These are phyloP conservation scores for Meyerozyma sp. DNA, from an alignment of 1,139 yeast species.

Conservation along the genomic window DNA sequence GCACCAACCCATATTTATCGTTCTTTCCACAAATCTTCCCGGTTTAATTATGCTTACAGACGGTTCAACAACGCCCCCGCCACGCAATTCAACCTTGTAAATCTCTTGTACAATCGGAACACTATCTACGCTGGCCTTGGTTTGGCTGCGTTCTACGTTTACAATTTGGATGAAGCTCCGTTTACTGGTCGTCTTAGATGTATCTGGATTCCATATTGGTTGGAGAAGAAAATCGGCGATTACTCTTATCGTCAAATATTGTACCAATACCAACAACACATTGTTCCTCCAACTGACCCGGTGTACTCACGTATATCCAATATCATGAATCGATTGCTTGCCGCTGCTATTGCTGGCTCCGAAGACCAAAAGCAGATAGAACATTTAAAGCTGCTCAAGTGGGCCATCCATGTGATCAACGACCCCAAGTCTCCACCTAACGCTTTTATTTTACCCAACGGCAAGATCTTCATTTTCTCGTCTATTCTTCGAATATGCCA, in stretches of 20 bases:
- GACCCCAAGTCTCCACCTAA: constrained; percentile 75
- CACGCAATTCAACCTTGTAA: constrained; percentile 1
- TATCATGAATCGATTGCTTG: constrained; percentile 63
- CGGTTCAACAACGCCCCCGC: constrained; percentile 5
- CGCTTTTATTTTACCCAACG: constrained; percentile 94
- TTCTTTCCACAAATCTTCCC: background rate
- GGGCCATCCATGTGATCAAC: constrained; percentile 81
- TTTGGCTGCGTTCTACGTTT: constrained; percentile 43
- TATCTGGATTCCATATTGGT: constrained; percentile 64
- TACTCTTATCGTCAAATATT: constrained; percentile 60
- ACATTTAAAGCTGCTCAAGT: constrained; percentile 43
- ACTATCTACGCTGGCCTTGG: constrained; percentile 6
- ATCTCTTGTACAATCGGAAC: constrained; percentile 4
- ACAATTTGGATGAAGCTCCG: constrained; percentile 78
- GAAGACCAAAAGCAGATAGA: constrained; percentile 25
- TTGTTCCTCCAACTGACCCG: constrained; percentile 54
- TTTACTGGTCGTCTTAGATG: constrained; percentile 70
- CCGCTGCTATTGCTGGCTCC: constrained; percentile 40
- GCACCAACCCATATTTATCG: background rate
- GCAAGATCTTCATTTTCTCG: constrained; percentile 86
- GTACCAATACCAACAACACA: constrained; percentile 35
- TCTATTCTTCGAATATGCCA: constrained; percentile 74
- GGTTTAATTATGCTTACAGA: constrained; percentile 5
- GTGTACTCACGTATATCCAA: constrained; percentile 47
- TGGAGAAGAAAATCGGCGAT: constrained; percentile 67